These are phyloP conservation scores for Amanita thiersii DNA, from an alignment of 768 basidiomycete genomes.

Conservation along the genomic window DNA sequence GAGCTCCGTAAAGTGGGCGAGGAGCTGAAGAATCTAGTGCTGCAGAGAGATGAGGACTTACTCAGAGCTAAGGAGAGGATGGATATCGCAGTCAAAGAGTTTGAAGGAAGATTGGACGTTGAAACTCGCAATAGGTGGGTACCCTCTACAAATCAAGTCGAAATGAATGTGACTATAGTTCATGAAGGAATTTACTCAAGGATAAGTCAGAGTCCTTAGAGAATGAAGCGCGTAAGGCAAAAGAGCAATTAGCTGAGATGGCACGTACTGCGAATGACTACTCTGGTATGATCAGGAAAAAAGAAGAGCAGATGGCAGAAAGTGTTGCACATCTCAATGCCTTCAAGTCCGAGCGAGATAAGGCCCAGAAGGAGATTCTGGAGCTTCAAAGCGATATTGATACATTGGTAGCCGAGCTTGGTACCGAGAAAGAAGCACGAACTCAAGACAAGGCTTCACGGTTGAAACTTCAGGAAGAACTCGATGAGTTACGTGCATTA, in stretches of 20 bases:
- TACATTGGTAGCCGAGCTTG: constrained; percentile 53
- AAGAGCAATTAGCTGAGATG: constrained; percentile 72
- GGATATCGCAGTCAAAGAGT: constrained; percentile 53
- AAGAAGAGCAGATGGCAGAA: constrained; percentile 60
- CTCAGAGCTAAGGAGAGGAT: constrained; percentile 65
- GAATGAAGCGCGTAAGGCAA: constrained; percentile 58
- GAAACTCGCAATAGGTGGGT: constrained; percentile 62
- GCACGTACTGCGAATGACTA: constrained; percentile 72
- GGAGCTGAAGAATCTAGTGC: constrained; percentile 59
- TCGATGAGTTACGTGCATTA: constrained; percentile 79
- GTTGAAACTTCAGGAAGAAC: constrained; percentile 66
- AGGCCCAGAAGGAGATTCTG: constrained; percentile 47
- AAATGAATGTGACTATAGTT: neutral
- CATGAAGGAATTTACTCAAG: constrained; percentile 53
- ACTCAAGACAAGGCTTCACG: constrained; percentile 36
- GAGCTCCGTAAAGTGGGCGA: constrained; percentile 58
- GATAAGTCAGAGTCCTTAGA: constrained; percentile 55
- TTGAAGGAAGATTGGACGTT: constrained; percentile 61
- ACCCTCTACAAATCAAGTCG: neutral
- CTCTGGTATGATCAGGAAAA: constrained; percentile 65
- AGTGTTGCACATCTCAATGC: constrained; percentile 46
- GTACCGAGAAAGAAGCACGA: constrained; percentile 48
- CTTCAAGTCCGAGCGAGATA: constrained; percentile 46
- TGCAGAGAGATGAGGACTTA: constrained; percentile 78
- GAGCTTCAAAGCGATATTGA: constrained; percentile 68